phyloP scores from a whole-genome alignment of 352 stramenopile genomes.

The Phytophthora ramorum region DNA sequence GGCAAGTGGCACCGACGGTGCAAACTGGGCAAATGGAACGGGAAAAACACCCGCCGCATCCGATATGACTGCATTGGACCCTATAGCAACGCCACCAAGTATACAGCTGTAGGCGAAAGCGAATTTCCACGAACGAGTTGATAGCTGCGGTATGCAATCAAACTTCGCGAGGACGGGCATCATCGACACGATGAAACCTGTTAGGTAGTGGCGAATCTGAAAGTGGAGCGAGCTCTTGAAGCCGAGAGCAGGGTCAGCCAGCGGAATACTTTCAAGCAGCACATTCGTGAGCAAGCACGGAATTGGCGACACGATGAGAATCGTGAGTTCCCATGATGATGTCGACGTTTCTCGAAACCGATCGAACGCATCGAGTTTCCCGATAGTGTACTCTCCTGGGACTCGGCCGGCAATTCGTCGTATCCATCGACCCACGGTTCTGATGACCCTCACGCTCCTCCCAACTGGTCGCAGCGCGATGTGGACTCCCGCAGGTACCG shows the following conservation, averaged over 20 bases:
- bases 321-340: not conserved
- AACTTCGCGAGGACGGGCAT: constrained; percentile 13
- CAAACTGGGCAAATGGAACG: constrained; percentile 36
- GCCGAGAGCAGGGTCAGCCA: constrained; percentile 12
- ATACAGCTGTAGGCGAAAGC: constrained; percentile 5
- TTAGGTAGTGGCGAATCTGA: constrained; percentile 27
- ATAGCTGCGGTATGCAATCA: constrained; percentile 30
- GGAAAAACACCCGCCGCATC: constrained; percentile 32
- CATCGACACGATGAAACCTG: constrained; percentile 2
- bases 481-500: not conserved
- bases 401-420: constrained; percentile 8
- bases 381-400: constrained; percentile 37
- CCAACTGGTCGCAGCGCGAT: not conserved
- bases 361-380: constrained; percentile 36
- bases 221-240: constrained; percentile 24
- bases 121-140: constrained; percentile 20
- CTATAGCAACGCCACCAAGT: constrained; percentile 23
- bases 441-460: not conserved
- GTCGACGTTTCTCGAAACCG: constrained; percentile 9
- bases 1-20: constrained; percentile 14
- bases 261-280: constrained; percentile 33
- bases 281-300: constrained; percentile 28
- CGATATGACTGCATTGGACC: constrained; percentile 22
- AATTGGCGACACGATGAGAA: constrained; percentile 31
- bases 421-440: not conserved